Evolutionary conservation across 306 rosid genomes (phyloP), one percentile per base, ranked within the genome.

Genomic region (Oemleria cerasiformis): DNA sequence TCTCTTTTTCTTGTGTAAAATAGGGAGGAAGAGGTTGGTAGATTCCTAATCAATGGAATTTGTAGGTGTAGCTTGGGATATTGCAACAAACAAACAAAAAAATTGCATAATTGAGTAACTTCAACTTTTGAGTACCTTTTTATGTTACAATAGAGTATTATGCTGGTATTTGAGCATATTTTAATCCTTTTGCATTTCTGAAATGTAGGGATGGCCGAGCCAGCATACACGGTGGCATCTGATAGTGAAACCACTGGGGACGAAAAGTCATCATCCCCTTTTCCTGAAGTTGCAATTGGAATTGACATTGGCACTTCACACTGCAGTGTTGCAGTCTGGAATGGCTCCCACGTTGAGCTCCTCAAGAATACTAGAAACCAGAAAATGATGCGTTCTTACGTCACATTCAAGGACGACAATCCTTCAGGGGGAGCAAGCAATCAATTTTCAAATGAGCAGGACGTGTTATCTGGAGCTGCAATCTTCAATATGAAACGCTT

Each of bases 401-500:
- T 93, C 49, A 83, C 88, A 55, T 88, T 86, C 79, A 88, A 84
- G 77, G 92, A 87, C 50, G 85, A 82, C 14, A 44, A 40, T 54
- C 92, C 97, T 64, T 86, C 96, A 8, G 90, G 89, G 15, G 96
- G 89, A 59, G 83, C 87, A 64, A 77, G 75, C 54, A 78, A 73
- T 72, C 89, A 79, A 74, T 78, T 79, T 63, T 79, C 84, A 34
- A 76, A 73, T 0, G 97, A 90, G 49, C 78, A 77, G 3, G 96
- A 91, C 59, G 65, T 90, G 84, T 75, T 93, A 40, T 85, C 88
- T 19, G 97, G 98, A 65, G 82, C 86, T 25, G 78, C 98, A 16
- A 79, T 93, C 78, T 93, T 91, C 87, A 93, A 93, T 67, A 81
- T 91, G 87, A 93, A 93, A 81, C 97, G 97, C 68, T 72, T 93